Base-by-base conservation (phyloP, 176 grass and related monocot genomes). In the Ampelocalamus luodianensis region DNA sequence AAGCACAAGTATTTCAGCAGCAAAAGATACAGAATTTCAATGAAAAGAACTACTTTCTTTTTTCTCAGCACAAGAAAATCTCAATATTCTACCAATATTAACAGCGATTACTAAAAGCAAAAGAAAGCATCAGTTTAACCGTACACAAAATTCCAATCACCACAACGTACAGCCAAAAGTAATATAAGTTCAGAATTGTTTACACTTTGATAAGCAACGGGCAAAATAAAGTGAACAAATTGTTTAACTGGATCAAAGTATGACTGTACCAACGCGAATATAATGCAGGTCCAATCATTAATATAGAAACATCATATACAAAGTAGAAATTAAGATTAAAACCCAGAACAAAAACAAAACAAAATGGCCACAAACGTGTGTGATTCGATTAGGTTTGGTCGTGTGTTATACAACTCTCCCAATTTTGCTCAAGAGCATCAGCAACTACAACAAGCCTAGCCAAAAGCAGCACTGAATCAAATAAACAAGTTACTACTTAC, bases 201-300 rank as follows among this genome's bases (percentile, higher is more conserved):
- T 13, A 54, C 6, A 1, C 6, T 38, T 68, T 38, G 26, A 56
- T 76, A 56, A 36, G 5, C 50, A 68, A 10, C 13, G 4, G 17
- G 8, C 49, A 74, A 78, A 84, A 80, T 65, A 9, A 67, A 22
- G 10, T 53, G 12, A 70, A 32, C 18, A 60, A 20, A 60, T 32
- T 29, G 5, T 82, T 69, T 10, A 17, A 46, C 17, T 11, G 10
- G 10, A 43, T 45, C 4, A 71, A 39, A 17, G 11, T 60, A 14
- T 34, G 11, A 61, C 22, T 4, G 1, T 46, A 48, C 1, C 20
- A 73, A 58, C 10, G 5, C 16, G 10, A 60, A 18, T 13, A 72
- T 61, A 59, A 22, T 49, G 56, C 81, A 83, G 12, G 6, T n/a
- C 26, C n/a, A 36, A 48, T 37, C 23, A 5, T 46, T 22, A 10